Evolutionary conservation across 169 alveolate genomes (phyloP).

Genomic region (Babesia gibsoni): DNA sequence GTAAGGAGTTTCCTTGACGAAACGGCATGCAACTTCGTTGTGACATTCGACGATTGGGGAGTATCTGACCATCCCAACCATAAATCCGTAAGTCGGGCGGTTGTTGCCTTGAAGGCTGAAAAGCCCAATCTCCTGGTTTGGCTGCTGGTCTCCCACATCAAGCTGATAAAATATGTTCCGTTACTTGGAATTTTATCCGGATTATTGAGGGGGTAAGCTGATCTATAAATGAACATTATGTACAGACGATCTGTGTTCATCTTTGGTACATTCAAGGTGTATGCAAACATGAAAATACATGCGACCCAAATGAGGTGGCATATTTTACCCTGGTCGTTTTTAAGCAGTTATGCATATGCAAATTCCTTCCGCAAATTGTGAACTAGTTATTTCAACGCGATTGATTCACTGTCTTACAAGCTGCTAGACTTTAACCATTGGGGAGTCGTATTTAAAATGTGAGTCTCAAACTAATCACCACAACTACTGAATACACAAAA

Average conservation of each 20-base stretch:
- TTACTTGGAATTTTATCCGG: background rate
- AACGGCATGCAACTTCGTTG: constrained; percentile 7
- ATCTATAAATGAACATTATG: background rate
- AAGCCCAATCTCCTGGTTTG: constrained; percentile 11
- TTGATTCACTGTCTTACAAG: too few relatives aligned
- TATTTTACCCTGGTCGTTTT: constrained; percentile 35
- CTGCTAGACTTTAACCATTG: too few relatives aligned
- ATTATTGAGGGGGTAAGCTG: constrained; percentile 13
- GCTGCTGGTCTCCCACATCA: constrained; percentile 7
- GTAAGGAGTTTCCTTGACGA: constrained; percentile 20
- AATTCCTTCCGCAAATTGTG: too few relatives aligned
- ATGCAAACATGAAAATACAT: constrained; percentile 29
- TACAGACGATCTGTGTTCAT: background rate
- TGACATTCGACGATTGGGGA: constrained; percentile 71
- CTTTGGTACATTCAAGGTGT: constrained; percentile 16
- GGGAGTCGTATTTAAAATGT: too few relatives aligned
- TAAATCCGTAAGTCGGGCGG: constrained; percentile 49
- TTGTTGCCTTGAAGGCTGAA: background rate
- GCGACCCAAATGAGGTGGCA: constrained; percentile 27
- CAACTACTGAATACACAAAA: too few relatives aligned
- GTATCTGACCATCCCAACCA: constrained; percentile 77
- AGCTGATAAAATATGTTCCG: constrained; percentile 17
- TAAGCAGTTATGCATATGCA: constrained; percentile 27
- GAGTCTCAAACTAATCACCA: too few relatives aligned
- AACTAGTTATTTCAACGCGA: too few relatives aligned